Conservation (phyloP, 768 basidiomycete species). For the Mycena epipterygia region DNA sequence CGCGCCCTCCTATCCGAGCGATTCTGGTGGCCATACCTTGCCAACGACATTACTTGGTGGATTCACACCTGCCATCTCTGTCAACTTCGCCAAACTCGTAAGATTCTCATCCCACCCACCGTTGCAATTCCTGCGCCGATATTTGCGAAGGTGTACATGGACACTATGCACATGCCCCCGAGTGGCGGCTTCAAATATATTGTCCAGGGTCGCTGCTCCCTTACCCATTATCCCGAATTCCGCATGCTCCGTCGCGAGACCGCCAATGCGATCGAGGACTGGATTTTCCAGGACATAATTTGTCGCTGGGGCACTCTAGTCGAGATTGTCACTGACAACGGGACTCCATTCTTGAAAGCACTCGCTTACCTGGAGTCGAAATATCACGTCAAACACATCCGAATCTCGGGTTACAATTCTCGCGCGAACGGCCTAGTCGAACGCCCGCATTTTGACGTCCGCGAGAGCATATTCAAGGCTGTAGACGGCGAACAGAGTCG, state of each 20-base stretch:
- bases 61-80: constrained; percentile 39
- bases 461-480: constrained; percentile 33
- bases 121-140: constrained; percentile 25
- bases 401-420: no score
- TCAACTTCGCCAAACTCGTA: constrained; percentile 36
- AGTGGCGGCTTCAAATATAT: no score
- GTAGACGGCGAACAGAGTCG: constrained; percentile 19
- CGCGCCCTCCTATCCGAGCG: constrained; percentile 27
- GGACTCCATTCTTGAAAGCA: constrained; percentile 22
- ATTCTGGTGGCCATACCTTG: constrained; percentile 43
- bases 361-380: constrained; percentile 8
- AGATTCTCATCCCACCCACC: constrained; percentile 35
- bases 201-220: constrained; percentile 22
- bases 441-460: constrained; percentile 24
- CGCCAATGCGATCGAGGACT: background rate
- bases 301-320: constrained; percentile 28
- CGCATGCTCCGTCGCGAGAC: constrained; percentile 24
- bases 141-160: background rate
- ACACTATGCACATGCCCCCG: constrained; percentile 40
- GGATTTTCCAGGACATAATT: constrained; percentile 41
- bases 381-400: constrained; percentile 20
- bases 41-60: constrained; percentile 36
- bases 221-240: background rate
- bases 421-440: background rate
- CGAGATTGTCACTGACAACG: constrained; percentile 39